Percentiles rank a stretch among this genome's conserved stretches.
Conservation (phyloP, 2,329 filamentous ascomycete species). For the Pyrenochaeta sp. region DNA sequence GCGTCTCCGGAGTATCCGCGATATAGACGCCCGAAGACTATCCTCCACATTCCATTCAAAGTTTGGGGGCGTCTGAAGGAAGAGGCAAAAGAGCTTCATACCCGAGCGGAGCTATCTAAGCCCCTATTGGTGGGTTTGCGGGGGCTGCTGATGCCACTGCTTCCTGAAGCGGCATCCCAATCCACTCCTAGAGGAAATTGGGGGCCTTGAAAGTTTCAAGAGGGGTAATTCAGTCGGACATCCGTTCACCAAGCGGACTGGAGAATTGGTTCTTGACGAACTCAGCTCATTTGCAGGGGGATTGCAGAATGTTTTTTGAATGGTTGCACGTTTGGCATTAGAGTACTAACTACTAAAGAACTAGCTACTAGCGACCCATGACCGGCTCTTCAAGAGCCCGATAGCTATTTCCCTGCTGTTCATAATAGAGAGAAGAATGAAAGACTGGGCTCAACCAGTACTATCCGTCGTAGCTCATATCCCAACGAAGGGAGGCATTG, state of each 20-base stretch:
- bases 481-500: conserved; percentile 6
- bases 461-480: conserved; percentile 3
- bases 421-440: neutral
- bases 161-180: conserved; percentile 8
- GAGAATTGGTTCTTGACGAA: no score
- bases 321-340: conserved; percentile 1
- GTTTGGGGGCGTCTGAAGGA: neutral
- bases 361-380: neutral
- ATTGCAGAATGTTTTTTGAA: no score
- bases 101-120: conserved; percentile 1
- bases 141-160: conserved; percentile 14
- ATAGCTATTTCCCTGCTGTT: neutral
- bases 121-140: conserved; percentile 14
- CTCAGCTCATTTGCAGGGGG: no score
- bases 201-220: neutral
- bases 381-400: neutral
- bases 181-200: neutral
- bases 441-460: neutral
- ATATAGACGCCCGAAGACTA: no score
- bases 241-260: no score
- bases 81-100: conserved; percentile 3
- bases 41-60: neutral
- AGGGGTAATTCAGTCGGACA: neutral
- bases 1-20: neutral
- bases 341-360: neutral